Conservation (phyloP, 371 early-diverging fungal species). For the Circinella umbellata region DNA sequence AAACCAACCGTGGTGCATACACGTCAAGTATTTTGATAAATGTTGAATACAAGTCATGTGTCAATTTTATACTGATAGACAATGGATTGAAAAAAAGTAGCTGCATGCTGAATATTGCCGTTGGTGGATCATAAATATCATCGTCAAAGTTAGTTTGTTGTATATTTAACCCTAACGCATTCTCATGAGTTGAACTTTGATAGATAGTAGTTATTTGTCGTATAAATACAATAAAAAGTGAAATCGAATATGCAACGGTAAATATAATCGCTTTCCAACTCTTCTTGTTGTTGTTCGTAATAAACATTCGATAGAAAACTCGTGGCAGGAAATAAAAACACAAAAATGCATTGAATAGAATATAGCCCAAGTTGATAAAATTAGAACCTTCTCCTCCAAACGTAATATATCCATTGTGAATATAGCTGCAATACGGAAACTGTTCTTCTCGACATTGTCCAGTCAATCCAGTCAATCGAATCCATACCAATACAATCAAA, state of each 20-base stretch:
- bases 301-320: background rate
- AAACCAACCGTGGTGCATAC: slow-evolving; percentile 39
- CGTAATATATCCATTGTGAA: slow-evolving; percentile 30
- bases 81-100: too few relatives aligned
- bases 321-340: background rate
- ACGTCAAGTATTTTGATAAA: slow-evolving; percentile 23
- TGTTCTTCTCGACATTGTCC: slow-evolving; percentile 93
- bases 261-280: background rate
- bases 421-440: slow-evolving; percentile 65
- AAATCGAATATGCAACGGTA: slow-evolving; percentile 11
- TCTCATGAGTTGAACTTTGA: slow-evolving; percentile 8
- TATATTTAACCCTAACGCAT: background rate
- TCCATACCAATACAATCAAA: slow-evolving; percentile 51
- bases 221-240: slow-evolving; percentile 20
- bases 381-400: slow-evolving; percentile 14
- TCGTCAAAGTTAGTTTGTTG: background rate
- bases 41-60: slow-evolving; percentile 4
- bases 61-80: too few relatives aligned
- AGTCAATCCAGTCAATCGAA: slow-evolving; percentile 61
- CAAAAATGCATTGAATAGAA: background rate
- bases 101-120: too few relatives aligned
- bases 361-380: background rate
- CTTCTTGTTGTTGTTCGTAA: background rate
- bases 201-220: slow-evolving; percentile 26
- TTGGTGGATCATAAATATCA: too few relatives aligned